Conservation (phyloP, 1,284 basidiomycete species). For the Sporisorium graminicola region DNA sequence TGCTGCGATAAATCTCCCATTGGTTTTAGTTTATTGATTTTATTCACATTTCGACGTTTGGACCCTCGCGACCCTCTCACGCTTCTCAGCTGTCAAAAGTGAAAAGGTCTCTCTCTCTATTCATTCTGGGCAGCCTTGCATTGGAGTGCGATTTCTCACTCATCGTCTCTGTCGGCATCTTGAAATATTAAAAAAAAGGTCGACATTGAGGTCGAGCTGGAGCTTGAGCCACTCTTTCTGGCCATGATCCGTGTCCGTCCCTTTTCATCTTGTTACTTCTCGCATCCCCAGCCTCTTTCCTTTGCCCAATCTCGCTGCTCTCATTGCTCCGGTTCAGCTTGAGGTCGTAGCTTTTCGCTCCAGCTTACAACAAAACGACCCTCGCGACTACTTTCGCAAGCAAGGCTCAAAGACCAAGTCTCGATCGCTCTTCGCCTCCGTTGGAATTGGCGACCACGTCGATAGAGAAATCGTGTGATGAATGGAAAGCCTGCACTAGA, state of each 20-base stretch:
- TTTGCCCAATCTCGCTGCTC: background rate
- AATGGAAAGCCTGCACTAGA: background rate
- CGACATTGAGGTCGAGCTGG: background rate
- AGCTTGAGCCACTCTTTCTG: background rate
- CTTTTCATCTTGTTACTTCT: background rate
- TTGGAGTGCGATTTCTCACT: constrained; percentile 6
- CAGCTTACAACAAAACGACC: background rate
- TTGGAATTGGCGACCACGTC: background rate
- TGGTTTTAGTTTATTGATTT: too few species aligned
- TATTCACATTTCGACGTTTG: background rate
- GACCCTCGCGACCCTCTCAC: too few species aligned
- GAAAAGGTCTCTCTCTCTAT: too few species aligned
- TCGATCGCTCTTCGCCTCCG: background rate
- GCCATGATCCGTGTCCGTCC: background rate
- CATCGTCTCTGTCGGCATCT: background rate
- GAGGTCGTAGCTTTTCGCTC: too few species aligned
- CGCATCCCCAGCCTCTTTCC: background rate
- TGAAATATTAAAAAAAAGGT: background rate
- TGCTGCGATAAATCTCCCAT: too few species aligned
- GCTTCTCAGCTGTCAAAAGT: constrained; percentile 2
- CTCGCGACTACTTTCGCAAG: background rate
- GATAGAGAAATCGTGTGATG: background rate
- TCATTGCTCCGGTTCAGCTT: background rate
- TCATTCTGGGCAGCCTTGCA: too few species aligned
- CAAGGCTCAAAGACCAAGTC: background rate